Evolutionary conservation across 2,329 filamentous ascomycete species (phyloP), one percentile per base, ranked within the genome.

Genomic region (Fusarium siculi): DNA sequence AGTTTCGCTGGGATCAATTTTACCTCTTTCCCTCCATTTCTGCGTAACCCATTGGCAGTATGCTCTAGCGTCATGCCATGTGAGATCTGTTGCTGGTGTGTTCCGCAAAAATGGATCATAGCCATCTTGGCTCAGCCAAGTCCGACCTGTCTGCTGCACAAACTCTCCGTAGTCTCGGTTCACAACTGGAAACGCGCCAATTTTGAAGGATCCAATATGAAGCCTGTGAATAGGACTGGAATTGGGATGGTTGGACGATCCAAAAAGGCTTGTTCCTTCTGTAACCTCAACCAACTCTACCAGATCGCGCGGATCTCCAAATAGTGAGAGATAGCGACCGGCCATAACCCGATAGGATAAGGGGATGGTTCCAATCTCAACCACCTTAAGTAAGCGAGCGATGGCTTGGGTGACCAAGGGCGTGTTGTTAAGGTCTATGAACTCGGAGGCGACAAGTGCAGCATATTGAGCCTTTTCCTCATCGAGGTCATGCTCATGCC

Each of bases 251-350:
- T 52, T 52, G 7, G 16, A 28, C 1, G 32, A 52, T 28, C 49
- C 49, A 19, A 52, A 52, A 19, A 25, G 0, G 11, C 32, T 37
- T 15, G 49, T 52, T 10, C 32, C n/a, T 25, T 25, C 49, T 37
- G 49, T 11, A 8, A 52, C 7, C 1, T 15, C n/a, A 5, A 52
- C 49, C 11, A 52, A 37, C 3, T 16, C 18, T 19, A 0, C 0
- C 16, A 52, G 11, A 10, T 52, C n/a, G 16, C 49, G 49, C 4
- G 49, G 32, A 15, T 52, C 32, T 7, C 49, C 32, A 52, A 52
- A 52, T 10, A 23, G 15, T 19, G 49, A 52, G 5, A 52, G 49
- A 1, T 52, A 52, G n/a, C 49, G 49, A 37, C 49, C 32, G 5
- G 32, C 49, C 3, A 9, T 9, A 37, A 7, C 32, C 21, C 49